Evolutionary conservation across 768 basidiomycete genomes (phyloP), one percentile per base, ranked within the genome.

Genomic region (Leccinum longicurvipes): DNA sequence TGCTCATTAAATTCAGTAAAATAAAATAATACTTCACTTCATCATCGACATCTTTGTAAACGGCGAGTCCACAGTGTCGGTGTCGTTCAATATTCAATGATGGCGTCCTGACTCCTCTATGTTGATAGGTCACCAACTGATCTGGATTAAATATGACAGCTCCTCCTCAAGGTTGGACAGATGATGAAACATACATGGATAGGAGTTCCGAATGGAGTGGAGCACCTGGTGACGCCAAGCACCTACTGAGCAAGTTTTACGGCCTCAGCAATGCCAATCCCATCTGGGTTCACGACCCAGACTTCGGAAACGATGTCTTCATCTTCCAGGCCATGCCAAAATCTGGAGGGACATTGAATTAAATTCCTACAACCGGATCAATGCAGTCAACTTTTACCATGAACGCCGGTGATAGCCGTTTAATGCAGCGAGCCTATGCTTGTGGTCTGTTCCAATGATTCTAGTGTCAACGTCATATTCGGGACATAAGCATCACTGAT

Each of bases 271-370:
- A 49, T 9, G 19, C 28, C 6, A n/a, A 29, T 6, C 34, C 32
- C n/a, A 10, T 51, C 31, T 58, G 48, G 34, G 25, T 25, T 17
- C 32, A 31, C 7, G n/a, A 39, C 12, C 48, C 34, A 4, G 1
- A 31, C 9, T 21, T 25, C 5, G 49, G 48, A 7, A 25, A 50
- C 10, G 10, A 21, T 14, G 7, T 51, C n/a, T 57, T 45, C 31
- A 19, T 57, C 48, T 58, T 58, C 56, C 28, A 25, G n/a, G 48
- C 34, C 28, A 24, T 4, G 3, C 36, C 54, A 23, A 55, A 9
- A 12, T 24, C 21, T 23, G 39, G 52, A 29, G 19, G 19, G 5
- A 19, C 9, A 5, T 11, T 29, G 28, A 15, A 36, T 50, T 57
- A 57, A 28, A 14, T 32, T 32, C 14, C 31, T 14, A 32, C 12